A percentile compares a stretch with the other conserved stretches of the same genome.
Evolutionary conservation across 495 filamentous ascomycete genomes (phyloP).

Genomic region (Gamarada debralockiae): DNA sequence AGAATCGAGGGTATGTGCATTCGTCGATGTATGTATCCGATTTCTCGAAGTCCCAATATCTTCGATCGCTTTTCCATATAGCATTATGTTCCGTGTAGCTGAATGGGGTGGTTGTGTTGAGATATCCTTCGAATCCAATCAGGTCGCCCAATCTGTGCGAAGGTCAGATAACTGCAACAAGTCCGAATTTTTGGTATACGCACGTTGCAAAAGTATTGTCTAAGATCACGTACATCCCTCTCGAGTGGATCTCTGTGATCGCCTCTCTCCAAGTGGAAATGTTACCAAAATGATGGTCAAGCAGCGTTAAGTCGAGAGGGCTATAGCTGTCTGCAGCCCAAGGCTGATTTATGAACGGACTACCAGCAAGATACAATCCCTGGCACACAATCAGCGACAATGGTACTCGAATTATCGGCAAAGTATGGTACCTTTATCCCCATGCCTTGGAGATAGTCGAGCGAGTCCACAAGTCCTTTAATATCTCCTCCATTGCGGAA

Average conservation of each 20-base stretch:
- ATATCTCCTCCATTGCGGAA: slow-evolving; percentile 74
- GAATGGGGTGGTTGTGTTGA: slow-evolving; percentile 65
- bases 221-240: slow-evolving; percentile 68
- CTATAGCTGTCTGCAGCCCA: slow-evolving; percentile 66
- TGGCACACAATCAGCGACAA: slow-evolving; percentile 17
- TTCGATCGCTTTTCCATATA: slow-evolving; percentile 52
- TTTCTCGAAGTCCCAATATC: slow-evolving; percentile 60
- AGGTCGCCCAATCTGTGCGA: slow-evolving; percentile 54
- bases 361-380: slow-evolving; percentile 68
- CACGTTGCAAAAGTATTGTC: slow-evolving; percentile 71
- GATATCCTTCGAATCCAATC: slow-evolving; percentile 63
- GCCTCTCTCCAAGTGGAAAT: slow-evolving; percentile 60
- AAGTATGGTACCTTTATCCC: slow-evolving; percentile 56
- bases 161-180: neutral
- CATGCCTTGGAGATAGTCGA: slow-evolving; percentile 75
- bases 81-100: slow-evolving; percentile 50
- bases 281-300: slow-evolving; percentile 66
- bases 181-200: slow-evolving; percentile 24
- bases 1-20: slow-evolving; percentile 65
- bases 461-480: slow-evolving; percentile 56
- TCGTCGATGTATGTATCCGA: slow-evolving; percentile 50
- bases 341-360: slow-evolving; percentile 65
- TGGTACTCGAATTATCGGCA: neutral
- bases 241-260: slow-evolving; percentile 59
- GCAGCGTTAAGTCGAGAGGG: slow-evolving; percentile 64